Percentiles rank a stretch among this genome's conserved stretches.
Evolutionary conservation across 1,284 basidiomycete genomes (phyloP).

Genomic region (Irpex sp.): DNA sequence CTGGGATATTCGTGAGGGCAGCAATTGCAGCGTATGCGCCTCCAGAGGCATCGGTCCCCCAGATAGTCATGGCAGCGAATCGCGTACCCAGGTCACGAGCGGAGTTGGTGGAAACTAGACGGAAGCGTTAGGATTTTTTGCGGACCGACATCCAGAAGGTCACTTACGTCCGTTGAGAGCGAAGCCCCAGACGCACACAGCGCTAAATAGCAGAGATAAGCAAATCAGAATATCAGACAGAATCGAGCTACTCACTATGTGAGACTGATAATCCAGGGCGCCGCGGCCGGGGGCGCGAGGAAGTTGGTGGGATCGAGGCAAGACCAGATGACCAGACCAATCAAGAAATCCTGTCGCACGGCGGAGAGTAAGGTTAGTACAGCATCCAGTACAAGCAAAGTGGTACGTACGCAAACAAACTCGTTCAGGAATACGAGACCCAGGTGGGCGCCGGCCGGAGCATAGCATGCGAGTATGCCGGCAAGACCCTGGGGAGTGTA

Average conservation of each 20-base stretch:
- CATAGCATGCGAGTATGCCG: slow-evolving; percentile 59
- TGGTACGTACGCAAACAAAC: slow-evolving; percentile 52
- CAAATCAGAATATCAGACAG: background rate
- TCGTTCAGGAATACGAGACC: slow-evolving; percentile 60
- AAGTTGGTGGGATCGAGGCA: slow-evolving; percentile 60
- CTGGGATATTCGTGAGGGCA: slow-evolving; percentile 64
- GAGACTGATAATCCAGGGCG: slow-evolving; percentile 51
- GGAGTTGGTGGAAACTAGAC: slow-evolving; percentile 54
- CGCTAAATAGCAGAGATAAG: background rate
- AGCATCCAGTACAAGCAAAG: background rate
- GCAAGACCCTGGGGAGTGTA: slow-evolving; percentile 60
- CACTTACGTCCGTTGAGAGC: slow-evolving; percentile 13
- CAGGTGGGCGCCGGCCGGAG: slow-evolving; percentile 47
- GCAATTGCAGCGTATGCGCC: slow-evolving; percentile 61
- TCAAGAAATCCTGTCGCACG: slow-evolving; percentile 55
- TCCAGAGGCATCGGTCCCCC: slow-evolving; percentile 50
- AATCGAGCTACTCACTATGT: slow-evolving; percentile 43
- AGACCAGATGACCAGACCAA: slow-evolving; percentile 57
- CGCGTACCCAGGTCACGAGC: slow-evolving; percentile 68
- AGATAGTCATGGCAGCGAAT: slow-evolving; percentile 53
- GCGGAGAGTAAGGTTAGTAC: background rate
- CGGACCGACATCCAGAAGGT: background rate
- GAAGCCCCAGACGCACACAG: slow-evolving; percentile 11
- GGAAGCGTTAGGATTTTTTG: background rate
- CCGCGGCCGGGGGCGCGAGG: slow-evolving; percentile 48